Percentiles rank a stretch among this genome's conserved stretches.
These are phyloP conservation scores for Pezizomycotina sp. DNA, from an alignment of 2,329 filamentous ascomycete genomes.

Conservation along the genomic window DNA sequence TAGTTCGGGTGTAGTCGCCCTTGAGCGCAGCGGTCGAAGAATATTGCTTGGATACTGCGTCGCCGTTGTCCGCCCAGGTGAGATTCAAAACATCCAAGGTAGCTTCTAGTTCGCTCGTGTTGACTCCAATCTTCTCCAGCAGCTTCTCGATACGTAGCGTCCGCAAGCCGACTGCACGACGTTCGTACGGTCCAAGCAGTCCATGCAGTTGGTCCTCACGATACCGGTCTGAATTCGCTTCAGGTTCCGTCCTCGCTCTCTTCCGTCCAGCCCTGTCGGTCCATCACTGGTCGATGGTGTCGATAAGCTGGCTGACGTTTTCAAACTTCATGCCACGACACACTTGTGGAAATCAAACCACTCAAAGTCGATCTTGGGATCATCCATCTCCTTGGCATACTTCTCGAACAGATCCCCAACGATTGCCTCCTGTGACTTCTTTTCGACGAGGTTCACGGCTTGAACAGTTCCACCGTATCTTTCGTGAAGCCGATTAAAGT, in stretches of 20 bases:
- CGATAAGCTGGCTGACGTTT: constrained; percentile 67
- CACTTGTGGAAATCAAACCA: constrained; percentile 95
- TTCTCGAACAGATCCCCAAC: constrained; percentile 65
- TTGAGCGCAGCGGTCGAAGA: constrained; percentile 91
- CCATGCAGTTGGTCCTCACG: constrained; percentile 95
- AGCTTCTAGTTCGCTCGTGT: constrained; percentile 58
- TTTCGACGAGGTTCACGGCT: constrained; percentile 72
- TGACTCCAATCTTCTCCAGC: constrained; percentile 57
- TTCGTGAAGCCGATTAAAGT: constrained; percentile 53
- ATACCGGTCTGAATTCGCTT: constrained; percentile 30
- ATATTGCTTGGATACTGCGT: constrained; percentile 89
- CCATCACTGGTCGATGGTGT: constrained; percentile 51
- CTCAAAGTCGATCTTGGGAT: constrained; percentile 49
- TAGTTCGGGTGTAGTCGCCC: constrained; percentile 84
- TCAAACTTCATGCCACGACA: constrained; percentile 97
- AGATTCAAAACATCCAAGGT: constrained; percentile 81
- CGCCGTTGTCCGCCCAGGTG: constrained; percentile 93
- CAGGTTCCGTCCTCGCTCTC: constrained; percentile 31
- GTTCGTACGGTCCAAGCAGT: constrained; percentile 89
- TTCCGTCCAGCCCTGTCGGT: constrained; percentile 55
- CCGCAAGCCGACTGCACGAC: constrained; percentile 87
- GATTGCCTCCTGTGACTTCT: constrained; percentile 62
- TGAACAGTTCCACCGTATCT: constrained; percentile 58
- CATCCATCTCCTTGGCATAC: constrained; percentile 42
- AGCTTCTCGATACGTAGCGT: constrained; percentile 63